Evolutionary conservation across 2,329 filamentous ascomycete species (phyloP).

Genomic region (Penicillium crustosum): DNA sequence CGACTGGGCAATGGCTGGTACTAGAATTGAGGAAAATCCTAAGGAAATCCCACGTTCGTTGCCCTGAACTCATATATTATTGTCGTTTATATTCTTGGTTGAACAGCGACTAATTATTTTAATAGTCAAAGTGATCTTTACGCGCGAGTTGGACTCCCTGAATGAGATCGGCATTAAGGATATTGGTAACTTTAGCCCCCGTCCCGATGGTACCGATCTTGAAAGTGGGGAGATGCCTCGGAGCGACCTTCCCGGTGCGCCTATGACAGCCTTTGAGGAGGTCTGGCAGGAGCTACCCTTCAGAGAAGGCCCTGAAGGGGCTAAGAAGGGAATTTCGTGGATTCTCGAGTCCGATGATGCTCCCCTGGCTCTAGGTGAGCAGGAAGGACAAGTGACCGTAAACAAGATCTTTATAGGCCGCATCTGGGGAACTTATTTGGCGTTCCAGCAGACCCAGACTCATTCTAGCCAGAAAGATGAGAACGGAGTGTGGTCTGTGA

Average conservation of each 20-base stretch:
- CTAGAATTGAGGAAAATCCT: constrained; percentile 16
- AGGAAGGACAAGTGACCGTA: not conserved
- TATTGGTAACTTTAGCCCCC: not conserved
- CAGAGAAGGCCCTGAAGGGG: not conserved
- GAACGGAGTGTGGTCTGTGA: not conserved
- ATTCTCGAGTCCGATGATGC: not conserved
- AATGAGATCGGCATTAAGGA: not conserved
- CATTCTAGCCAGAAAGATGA: not conserved
- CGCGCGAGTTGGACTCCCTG: not conserved
- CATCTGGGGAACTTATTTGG: not conserved
- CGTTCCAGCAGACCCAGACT: not conserved
- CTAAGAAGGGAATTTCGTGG: not conserved
- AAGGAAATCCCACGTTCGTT: constrained; percentile 11
- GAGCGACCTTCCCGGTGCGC: not conserved
- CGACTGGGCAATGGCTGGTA: constrained; percentile 24
- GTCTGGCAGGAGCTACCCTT: not conserved
- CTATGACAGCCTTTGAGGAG: not conserved
- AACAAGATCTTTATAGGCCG: not conserved
- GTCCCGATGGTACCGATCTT: not conserved
- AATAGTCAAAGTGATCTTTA: not conserved
- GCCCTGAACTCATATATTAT: not conserved
- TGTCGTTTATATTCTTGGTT: not conserved
- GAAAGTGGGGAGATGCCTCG: not conserved
- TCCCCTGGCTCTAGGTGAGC: not conserved
- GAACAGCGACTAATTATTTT: not conserved